phyloP scores from a whole-genome alignment of 2,329 filamentous ascomycete genomes.

The Gyromitra esculenta region DNA sequence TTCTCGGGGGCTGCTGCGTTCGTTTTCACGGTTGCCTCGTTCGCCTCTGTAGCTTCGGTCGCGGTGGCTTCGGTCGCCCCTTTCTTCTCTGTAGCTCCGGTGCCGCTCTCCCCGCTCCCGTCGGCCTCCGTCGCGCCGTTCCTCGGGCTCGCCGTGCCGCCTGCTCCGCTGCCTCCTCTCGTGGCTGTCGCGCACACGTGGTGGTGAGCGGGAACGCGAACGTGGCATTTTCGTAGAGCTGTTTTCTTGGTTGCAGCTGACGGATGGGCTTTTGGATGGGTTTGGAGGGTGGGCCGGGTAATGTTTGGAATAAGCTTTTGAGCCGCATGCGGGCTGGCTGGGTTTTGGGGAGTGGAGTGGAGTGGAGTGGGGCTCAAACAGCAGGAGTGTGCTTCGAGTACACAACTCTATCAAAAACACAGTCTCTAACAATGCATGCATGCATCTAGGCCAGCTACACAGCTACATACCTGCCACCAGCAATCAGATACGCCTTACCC shows the following conservation, averaged over 20 bases:
- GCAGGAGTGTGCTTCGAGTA: too few relatives aligned
- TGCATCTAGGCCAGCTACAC: too few relatives aligned
- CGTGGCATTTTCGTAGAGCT: conserved; percentile 27
- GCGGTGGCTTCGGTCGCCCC: neutral
- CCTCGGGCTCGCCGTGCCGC: neutral
- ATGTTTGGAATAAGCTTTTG: conserved; percentile 26
- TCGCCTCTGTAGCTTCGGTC: neutral
- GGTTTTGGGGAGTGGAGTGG: neutral
- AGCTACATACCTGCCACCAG: too few relatives aligned
- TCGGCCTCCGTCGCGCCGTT: neutral
- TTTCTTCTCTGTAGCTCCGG: conserved; percentile 1
- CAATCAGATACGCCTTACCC: too few relatives aligned
- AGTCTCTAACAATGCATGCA: too few relatives aligned
- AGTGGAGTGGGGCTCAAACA: neutral
- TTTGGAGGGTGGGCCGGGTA: conserved; percentile 16
- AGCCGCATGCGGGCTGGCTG: conserved; percentile 18
- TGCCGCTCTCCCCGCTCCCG: conserved; percentile 3
- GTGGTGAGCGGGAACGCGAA: conserved; percentile 40
- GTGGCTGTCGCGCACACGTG: neutral
- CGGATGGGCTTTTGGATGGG: neutral
- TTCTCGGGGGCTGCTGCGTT: neutral
- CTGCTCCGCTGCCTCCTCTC: conserved; percentile 27
- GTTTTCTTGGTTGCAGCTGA: neutral
- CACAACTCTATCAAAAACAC: too few relatives aligned
- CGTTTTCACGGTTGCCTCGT: neutral